Conservation (phyloP, 2,329 filamentous ascomycete species). For the Xylaria sp. region DNA sequence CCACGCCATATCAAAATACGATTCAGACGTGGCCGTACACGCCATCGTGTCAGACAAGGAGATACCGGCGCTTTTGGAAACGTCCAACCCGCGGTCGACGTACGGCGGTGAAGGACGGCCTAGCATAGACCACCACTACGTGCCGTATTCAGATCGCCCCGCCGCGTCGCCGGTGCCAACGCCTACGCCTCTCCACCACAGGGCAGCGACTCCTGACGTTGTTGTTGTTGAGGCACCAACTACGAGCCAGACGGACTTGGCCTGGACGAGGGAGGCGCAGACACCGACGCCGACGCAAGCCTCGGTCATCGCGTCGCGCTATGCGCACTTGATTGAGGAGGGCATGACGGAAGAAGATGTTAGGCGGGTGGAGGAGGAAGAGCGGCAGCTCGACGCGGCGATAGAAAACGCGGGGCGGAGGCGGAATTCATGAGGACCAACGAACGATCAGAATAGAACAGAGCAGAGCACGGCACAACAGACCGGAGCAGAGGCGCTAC, state of each 20-base stretch:
- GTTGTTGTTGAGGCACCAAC: neutral
- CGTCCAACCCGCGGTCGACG: conserved; percentile 38
- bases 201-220: neutral
- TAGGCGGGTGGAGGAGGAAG: conserved; percentile 66
- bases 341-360: conserved; percentile 70
- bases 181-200: neutral
- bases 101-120: conserved; percentile 35
- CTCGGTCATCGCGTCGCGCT: conserved; percentile 45
- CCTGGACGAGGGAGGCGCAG: conserved; percentile 15
- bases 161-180: conserved; percentile 25
- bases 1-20: conserved; percentile 43
- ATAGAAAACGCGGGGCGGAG: conserved; percentile 59
- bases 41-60: conserved; percentile 57
- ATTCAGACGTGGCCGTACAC: conserved; percentile 44
- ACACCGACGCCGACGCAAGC: conserved; percentile 21
- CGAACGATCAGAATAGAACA: too few species aligned
- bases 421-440: conserved; percentile 5
- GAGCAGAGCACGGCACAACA: too few species aligned
- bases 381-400: conserved; percentile 66
- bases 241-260: conserved; percentile 37
- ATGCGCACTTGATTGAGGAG: conserved; percentile 68
- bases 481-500: too few species aligned
- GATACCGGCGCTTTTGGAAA: conserved; percentile 34
- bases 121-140: conserved; percentile 43
- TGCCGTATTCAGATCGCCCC: conserved; percentile 51